These are phyloP conservation scores for Fusarium albidum DNA, from an alignment of 2,329 filamentous ascomycete species.

Conservation along the genomic window DNA sequence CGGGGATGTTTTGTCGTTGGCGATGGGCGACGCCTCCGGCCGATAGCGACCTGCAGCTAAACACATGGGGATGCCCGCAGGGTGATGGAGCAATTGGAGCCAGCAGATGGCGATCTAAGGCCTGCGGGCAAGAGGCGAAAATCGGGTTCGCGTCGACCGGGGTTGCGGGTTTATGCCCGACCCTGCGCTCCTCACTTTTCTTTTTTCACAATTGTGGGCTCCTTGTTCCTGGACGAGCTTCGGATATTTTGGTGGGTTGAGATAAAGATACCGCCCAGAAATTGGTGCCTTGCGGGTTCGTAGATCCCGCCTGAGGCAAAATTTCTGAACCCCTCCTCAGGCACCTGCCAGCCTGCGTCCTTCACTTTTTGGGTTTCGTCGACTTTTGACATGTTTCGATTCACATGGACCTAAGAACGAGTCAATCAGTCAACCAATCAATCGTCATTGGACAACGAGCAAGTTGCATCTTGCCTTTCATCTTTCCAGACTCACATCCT, in stretches of 20 bases:
- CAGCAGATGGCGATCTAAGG: conserved; percentile 31
- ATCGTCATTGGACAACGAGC: too few relatives aligned
- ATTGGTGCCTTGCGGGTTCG: conserved; percentile 3
- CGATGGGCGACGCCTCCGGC: conserved; percentile 29
- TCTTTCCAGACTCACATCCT: too few relatives aligned
- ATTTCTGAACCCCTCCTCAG: conserved; percentile 33
- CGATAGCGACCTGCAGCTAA: conserved; percentile 38
- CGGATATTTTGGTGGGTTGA: conserved; percentile 1
- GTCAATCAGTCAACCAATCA: too few relatives aligned
- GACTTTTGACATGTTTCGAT: too few relatives aligned
- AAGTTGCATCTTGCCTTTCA: too few relatives aligned
- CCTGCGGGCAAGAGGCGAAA: conserved; percentile 17
- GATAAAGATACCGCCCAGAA: not conserved
- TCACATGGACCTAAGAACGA: too few relatives aligned
- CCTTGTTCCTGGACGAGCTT: not conserved
- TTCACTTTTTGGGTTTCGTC: too few relatives aligned
- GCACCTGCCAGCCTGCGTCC: not conserved
- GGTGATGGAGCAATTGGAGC: conserved; percentile 31
- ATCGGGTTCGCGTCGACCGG: conserved; percentile 20
- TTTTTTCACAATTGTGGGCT: conserved; percentile 11
- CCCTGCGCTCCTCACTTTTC: not conserved
- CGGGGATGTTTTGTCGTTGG: conserved; percentile 15
- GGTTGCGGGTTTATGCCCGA: conserved; percentile 1
- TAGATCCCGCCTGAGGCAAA: conserved; percentile 31
- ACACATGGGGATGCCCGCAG: conserved; percentile 22